These are phyloP conservation scores for Rhodotorula graminis DNA, from an alignment of 768 basidiomycete genomes.

Conservation along the genomic window DNA sequence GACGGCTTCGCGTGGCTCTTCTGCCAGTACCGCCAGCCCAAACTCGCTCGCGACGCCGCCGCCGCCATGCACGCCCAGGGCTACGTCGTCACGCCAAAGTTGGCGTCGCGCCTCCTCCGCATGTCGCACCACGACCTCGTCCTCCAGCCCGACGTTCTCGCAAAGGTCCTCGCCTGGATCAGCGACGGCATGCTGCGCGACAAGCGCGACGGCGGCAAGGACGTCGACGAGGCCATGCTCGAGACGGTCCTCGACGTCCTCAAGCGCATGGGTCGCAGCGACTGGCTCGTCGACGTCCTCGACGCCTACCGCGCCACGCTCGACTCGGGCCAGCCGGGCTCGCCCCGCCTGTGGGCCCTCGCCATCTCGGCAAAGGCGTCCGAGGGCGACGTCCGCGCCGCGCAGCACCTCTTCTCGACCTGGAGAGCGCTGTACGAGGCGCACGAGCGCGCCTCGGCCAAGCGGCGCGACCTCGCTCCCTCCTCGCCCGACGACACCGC, in stretches of 20 bases:
- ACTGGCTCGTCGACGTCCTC: conserved; percentile 27
- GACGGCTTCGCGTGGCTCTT: conserved; percentile 19
- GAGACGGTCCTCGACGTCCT: conserved; percentile 13
- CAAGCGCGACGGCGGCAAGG: not conserved
- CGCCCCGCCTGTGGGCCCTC: conserved; percentile 4
- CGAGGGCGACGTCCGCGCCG: conserved; percentile 1
- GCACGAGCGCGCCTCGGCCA: not conserved
- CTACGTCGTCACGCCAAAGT: not conserved
- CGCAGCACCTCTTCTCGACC: not conserved
- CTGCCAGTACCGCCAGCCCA: conserved; percentile 18
- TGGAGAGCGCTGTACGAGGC: not conserved
- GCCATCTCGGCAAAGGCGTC: conserved; percentile 9
- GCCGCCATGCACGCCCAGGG: not conserved
- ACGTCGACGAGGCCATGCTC: conserved; percentile 10
- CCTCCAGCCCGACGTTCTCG: conserved; percentile 6
- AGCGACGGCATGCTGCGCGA: conserved; percentile 6
- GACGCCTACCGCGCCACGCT: conserved; percentile 12
- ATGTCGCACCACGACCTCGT: conserved; percentile 2
- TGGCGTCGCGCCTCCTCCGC: conserved; percentile 10
- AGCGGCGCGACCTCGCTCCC: too few relatives aligned
- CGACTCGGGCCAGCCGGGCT: not conserved
- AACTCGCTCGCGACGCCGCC: conserved; percentile 7
- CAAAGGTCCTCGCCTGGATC: conserved; percentile 16
- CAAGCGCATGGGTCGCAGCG: conserved; percentile 5
- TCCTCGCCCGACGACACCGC: not conserved